These are phyloP conservation scores for Tephrocybe sp. DNA, from an alignment of 768 basidiomycete species.

Conservation along the genomic window DNA sequence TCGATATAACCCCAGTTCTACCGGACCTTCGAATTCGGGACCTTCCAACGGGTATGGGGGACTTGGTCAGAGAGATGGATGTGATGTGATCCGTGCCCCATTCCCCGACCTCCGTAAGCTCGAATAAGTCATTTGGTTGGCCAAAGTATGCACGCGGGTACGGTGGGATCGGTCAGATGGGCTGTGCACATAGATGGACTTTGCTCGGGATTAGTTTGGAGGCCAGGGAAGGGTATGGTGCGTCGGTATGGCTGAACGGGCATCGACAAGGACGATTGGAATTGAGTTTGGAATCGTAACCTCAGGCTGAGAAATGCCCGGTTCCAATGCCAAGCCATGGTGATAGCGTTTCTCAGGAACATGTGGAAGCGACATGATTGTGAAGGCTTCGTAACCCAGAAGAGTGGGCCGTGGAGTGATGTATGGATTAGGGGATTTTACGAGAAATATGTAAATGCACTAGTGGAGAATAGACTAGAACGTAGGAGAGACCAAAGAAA, in stretches of 20 bases:
- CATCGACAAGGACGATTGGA: not conserved
- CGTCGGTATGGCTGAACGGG: not conserved
- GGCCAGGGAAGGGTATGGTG: not conserved
- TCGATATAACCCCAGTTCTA: no score
- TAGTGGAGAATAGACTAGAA: no score
- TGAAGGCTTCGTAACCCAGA: not conserved
- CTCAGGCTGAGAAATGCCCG: slow-evolving; percentile 4
- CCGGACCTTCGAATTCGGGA: no score
- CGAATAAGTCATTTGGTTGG: no score
- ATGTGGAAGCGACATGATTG: not conserved
- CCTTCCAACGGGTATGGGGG: no score
- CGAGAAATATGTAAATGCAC: not conserved
- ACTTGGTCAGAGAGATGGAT: not conserved
- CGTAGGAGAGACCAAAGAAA: no score
- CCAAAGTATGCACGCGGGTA: not conserved
- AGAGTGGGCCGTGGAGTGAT: not conserved
- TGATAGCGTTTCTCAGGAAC: not conserved
- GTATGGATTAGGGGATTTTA: not conserved
- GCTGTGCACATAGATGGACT: not conserved
- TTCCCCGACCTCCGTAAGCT: no score
- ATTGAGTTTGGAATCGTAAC: no score
- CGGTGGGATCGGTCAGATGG: not conserved
- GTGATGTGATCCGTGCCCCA: not conserved
- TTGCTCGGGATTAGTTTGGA: not conserved
- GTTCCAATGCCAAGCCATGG: not conserved